Percentiles rank a stretch among this genome's conserved stretches.
phyloP scores from a whole-genome alignment of 176 grass and related monocot species.

The Carex kokanica region DNA sequence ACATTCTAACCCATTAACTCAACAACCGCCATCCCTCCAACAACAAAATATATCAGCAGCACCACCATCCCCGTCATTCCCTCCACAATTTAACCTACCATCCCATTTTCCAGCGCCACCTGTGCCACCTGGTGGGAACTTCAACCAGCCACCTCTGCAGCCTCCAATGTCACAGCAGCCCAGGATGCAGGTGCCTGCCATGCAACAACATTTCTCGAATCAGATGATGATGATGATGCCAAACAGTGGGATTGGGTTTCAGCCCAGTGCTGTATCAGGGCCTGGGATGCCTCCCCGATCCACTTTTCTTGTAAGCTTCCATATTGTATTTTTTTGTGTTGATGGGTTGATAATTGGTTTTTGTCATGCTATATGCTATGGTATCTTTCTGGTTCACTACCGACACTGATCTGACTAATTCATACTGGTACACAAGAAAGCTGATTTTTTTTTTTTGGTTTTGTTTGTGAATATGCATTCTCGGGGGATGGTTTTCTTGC shows the following conservation, averaged over 20 bases:
- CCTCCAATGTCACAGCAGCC: conserved; percentile 68
- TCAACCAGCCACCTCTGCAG: conserved; percentile 64
- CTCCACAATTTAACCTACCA: conserved; percentile 28
- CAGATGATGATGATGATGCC: conserved; percentile 25
- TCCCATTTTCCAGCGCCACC: neutral
- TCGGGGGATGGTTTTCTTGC: neutral
- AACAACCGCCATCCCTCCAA: conserved; percentile 38
- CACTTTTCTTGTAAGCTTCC: conserved; percentile 65
- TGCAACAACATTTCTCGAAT: conserved; percentile 17
- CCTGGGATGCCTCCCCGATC: conserved; percentile 42
- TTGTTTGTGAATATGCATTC: too few relatives aligned
- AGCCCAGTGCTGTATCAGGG: neutral
- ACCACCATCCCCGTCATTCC: conserved; percentile 38
- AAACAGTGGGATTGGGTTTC: conserved; percentile 22
- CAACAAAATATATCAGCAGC: conserved; percentile 48
- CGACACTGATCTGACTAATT: neutral
- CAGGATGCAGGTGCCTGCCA: conserved; percentile 45
- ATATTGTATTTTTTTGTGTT: neutral
- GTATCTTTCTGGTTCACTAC: neutral
- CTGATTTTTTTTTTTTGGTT: neutral
- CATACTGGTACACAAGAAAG: neutral
- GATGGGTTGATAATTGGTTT: neutral
- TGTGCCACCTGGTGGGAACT: conserved; percentile 12
- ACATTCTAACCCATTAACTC: conserved; percentile 51
- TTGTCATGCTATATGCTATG: neutral